These are phyloP conservation scores for Clonostachys sp. DNA, from an alignment of 2,329 filamentous ascomycete genomes.

Conservation along the genomic window DNA sequence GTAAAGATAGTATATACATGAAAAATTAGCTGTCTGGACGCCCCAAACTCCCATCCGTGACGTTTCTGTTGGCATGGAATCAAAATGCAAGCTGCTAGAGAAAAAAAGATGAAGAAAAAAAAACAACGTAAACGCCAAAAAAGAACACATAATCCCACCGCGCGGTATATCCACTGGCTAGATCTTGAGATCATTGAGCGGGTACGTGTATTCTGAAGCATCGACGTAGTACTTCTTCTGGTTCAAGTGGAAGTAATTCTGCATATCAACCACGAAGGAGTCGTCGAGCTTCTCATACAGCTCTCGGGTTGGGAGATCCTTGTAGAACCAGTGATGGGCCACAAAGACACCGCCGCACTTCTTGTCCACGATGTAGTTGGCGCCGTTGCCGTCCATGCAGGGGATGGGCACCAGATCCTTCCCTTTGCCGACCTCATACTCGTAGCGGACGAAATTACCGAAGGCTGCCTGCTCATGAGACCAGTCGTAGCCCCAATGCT, in stretches of 20 bases:
- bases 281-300: constrained; percentile 9
- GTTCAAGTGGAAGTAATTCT: constrained; percentile 7
- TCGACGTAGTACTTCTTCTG: constrained; percentile 7
- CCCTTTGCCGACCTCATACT: constrained; percentile 9
- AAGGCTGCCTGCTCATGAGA: constrained; percentile 19
- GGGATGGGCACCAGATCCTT: constrained; percentile 11
- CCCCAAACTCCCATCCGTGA: no score
- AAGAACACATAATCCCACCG: no score
- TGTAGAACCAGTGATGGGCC: constrained; percentile 15
- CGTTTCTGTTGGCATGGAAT: no score
- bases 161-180: background rate
- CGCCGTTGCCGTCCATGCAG: constrained; percentile 15
- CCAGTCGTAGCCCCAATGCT: constrained; percentile 14
- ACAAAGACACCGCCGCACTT: constrained; percentile 13
- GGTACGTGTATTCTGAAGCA: constrained; percentile 6
- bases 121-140: no score
- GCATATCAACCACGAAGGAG: constrained; percentile 7
- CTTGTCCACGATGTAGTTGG: background rate
- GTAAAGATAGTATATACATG: no score
- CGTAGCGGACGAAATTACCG: constrained; percentile 14
- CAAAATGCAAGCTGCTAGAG: no score
- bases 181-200: constrained; percentile 1
- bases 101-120: no score
- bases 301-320: constrained; percentile 8
- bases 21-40: no score